Evolutionary conservation across 176 grass and related monocot genomes (phyloP).

Genomic region (Zizania latifolia): DNA sequence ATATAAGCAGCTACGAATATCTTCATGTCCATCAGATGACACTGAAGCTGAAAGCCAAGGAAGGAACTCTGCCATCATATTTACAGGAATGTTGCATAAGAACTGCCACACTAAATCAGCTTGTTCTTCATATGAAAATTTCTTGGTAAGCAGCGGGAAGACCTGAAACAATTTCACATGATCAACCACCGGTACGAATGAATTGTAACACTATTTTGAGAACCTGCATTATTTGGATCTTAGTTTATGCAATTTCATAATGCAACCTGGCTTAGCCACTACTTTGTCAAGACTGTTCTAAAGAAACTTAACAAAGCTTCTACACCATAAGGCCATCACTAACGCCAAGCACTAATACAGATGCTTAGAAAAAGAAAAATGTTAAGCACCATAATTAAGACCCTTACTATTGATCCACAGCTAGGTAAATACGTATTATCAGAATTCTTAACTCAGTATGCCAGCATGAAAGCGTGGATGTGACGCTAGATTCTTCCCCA

Average conservation of each 20-base stretch:
- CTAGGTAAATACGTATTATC: neutral
- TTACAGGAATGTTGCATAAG: slow-evolving; percentile 81
- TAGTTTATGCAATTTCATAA: slow-evolving; percentile 13
- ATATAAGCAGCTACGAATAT: slow-evolving; percentile 65
- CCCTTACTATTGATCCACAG: neutral
- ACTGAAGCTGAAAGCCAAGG: slow-evolving; percentile 83
- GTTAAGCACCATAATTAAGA: neutral
- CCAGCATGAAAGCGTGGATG: slow-evolving; percentile 8
- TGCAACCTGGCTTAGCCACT: neutral
- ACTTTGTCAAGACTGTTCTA: slow-evolving; percentile 15
- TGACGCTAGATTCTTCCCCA: neutral
- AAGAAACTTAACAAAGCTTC: neutral
- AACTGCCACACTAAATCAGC: slow-evolving; percentile 98
- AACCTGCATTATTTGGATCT: neutral
- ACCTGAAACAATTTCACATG: slow-evolving; percentile 56
- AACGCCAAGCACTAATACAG: too few species aligned
- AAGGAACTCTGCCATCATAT: slow-evolving; percentile 80
- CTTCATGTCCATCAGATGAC: slow-evolving; percentile 72
- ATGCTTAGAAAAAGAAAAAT: slow-evolving; percentile 12
- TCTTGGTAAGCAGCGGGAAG: slow-evolving; percentile 78
- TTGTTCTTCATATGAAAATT: slow-evolving; percentile 92
- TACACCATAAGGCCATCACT: neutral
- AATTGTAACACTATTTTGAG: neutral
- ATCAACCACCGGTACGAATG: slow-evolving; percentile 21
- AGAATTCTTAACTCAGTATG: neutral